Base-by-base conservation (phyloP, 805 yeast genomes). In the Suhomyces sp. region DNA sequence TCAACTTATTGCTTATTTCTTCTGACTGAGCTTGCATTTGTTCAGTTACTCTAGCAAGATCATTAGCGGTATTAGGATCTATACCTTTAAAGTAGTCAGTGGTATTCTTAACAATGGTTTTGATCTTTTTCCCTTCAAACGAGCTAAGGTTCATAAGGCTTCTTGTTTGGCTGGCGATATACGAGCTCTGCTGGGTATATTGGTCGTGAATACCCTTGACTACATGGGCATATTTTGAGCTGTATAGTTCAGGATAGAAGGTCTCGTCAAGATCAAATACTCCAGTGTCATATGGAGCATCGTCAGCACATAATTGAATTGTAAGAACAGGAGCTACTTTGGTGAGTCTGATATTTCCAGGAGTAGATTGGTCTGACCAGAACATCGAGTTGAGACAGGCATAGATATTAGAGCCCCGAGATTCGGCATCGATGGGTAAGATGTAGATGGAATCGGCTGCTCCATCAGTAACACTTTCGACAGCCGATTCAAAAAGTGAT, bases 81-180 rank as follows among this genome's bases (percentile, higher is more conserved):
- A 54, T 46, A 5, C 31, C 15, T 15, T 53, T 50, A 8, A 72
- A 47, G 49, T 64, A 60, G 4, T 55, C 51, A 5, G 62, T 57
- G 1, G 71, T 52, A 10, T 62, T 63, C 26, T 55, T 55, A 26
- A 75, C 55, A 24, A 74, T 58, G 1, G 58, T 55, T 38, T 61
- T 66, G 23, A 74, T 63, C 19, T 63, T 62, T 57, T 73, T 74
- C 1, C 80, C 80, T 56, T 72, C 76, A 54, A 74, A 74, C 27
- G 74, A 66, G 55, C 62, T 73, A 44, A 66, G 54, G 6, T 59
- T 57, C 71, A 74, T 67, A 24, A 73, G 60, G 35, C 65, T 59
- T 24, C 62, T 60, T 33, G 67, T 61, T 22, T 33, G 31, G 6
- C 10, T 35, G 31, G 24, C 44, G 9, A 38, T 38, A 5, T 19